Evolutionary conservation across 2,329 filamentous ascomycete species (phyloP).

Genomic region (Exophiala aquamarina): DNA sequence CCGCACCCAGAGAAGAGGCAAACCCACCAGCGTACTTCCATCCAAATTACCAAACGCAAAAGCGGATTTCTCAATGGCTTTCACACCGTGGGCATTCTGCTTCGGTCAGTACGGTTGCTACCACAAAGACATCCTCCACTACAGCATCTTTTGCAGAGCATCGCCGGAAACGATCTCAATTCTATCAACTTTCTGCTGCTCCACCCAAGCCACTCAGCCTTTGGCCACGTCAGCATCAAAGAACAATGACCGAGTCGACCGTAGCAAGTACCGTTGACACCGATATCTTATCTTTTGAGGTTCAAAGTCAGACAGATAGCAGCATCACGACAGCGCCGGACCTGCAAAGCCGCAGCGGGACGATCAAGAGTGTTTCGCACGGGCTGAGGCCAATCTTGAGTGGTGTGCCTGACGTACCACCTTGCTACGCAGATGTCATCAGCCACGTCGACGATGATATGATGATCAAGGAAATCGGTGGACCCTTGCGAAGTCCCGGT

Average conservation of each 20-base stretch:
- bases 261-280: conserved; percentile 24
- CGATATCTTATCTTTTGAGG: conserved; percentile 21
- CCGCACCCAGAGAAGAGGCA: conserved; percentile 1
- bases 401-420: conserved; percentile 19
- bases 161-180: conserved; percentile 25
- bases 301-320: conserved; percentile 22
- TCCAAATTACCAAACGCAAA: conserved; percentile 23
- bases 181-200: conserved; percentile 25
- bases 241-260: conserved; percentile 27
- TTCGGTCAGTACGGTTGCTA: conserved; percentile 22
- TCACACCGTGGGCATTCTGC: conserved; percentile 18
- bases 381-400: conserved; percentile 18
- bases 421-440: conserved; percentile 15
- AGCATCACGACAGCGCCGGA: conserved; percentile 21
- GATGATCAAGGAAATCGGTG: conserved; percentile 24
- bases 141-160: conserved; percentile 27
- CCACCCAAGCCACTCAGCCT: conserved; percentile 19
- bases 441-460: conserved; percentile 8
- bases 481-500: conserved; percentile 23
- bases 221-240: conserved; percentile 18
- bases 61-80: conserved; percentile 27
- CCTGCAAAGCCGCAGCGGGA: conserved; percentile 20
- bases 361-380: conserved; percentile 18
- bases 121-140: conserved; percentile 22
- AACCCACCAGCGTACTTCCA: conserved; percentile 15